phyloP scores from a whole-genome alignment of 2,329 filamentous ascomycete genomes.

The Colletotrichum noveboracense region DNA sequence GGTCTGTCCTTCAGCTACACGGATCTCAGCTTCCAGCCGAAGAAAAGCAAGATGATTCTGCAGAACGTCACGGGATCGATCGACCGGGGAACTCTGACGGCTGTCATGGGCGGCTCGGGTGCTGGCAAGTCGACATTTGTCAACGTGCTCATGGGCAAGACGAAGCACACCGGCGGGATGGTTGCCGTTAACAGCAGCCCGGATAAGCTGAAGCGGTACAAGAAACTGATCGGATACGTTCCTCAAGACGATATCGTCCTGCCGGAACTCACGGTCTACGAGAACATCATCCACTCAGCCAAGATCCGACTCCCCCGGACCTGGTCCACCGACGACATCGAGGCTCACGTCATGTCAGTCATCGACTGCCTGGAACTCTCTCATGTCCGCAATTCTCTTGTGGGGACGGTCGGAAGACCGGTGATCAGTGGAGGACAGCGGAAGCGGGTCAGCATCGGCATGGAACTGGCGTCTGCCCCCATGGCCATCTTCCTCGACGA shows the following conservation, averaged over 20 bases:
- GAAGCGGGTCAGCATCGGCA: constrained; percentile 64
- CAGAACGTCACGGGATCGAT: constrained; percentile 60
- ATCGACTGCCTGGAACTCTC: constrained; percentile 58
- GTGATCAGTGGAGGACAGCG: constrained; percentile 63
- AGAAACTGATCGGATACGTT: constrained; percentile 66
- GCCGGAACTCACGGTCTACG: constrained; percentile 63
- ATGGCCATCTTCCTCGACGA: constrained; percentile 61
- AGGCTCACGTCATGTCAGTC: constrained; percentile 60
- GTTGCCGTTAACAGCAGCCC: constrained; percentile 59
- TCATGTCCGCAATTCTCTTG: constrained; percentile 55
- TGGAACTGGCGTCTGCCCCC: constrained; percentile 62
- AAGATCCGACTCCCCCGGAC: constrained; percentile 56
- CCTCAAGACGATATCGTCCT: constrained; percentile 67
- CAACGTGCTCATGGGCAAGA: constrained; percentile 67
- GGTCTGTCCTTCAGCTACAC: constrained; percentile 60
- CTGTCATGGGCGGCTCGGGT: constrained; percentile 65
- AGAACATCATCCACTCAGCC: constrained; percentile 67
- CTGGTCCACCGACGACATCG: constrained; percentile 55
- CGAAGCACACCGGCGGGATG: constrained; percentile 51
- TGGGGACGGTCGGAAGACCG: constrained; percentile 55
- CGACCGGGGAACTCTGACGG: constrained; percentile 57
- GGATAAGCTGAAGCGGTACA: constrained; percentile 55
- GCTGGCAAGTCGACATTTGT: constrained; percentile 65
- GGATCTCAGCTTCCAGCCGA: constrained; percentile 53
- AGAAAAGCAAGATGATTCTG: constrained; percentile 49